These are phyloP conservation scores for Dryas alaskensis DNA, from an alignment of 306 rosid species.

Conservation along the genomic window DNA sequence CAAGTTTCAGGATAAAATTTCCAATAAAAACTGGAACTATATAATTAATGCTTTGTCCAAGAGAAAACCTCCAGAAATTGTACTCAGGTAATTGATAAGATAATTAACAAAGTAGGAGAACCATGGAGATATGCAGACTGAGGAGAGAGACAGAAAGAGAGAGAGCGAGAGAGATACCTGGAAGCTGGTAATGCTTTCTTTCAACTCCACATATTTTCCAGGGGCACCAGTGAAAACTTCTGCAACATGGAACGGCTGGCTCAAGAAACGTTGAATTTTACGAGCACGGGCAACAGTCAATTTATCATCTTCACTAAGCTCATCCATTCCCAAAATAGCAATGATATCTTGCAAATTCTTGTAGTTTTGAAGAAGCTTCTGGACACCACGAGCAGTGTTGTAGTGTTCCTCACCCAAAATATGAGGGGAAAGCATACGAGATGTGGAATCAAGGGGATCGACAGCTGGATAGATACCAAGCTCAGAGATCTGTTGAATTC, in stretches of 20 bases:
- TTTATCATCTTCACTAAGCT: constrained; percentile 98
- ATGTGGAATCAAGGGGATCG: constrained; percentile 93
- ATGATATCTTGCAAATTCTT: constrained; percentile 98
- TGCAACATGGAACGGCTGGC: constrained; percentile 99
- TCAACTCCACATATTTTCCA: constrained; percentile 93
- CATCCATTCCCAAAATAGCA: constrained; percentile 99
- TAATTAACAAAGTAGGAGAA: neutral
- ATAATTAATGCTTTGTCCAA: neutral
- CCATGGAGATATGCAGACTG: neutral
- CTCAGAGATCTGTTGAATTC: constrained; percentile 72
- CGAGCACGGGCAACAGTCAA: constrained; percentile 98
- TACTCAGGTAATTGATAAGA: neutral
- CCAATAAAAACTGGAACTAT: neutral
- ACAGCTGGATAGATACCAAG: constrained; percentile 98
- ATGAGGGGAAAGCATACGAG: constrained; percentile 99
- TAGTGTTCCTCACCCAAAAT: constrained; percentile 92
- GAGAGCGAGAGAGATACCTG: constrained; percentile 48
- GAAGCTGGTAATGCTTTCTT: constrained; percentile 79
- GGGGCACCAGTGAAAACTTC: constrained; percentile 99
- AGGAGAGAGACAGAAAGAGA: neutral
- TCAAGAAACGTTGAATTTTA: constrained; percentile 71
- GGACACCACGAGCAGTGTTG: constrained; percentile 97
- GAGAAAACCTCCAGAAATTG: neutral
- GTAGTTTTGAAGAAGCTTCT: constrained; percentile 91
- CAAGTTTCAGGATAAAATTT: too few species aligned